phyloP scores from a whole-genome alignment of 768 basidiomycete genomes.

The Leccinum subgranulosum region DNA sequence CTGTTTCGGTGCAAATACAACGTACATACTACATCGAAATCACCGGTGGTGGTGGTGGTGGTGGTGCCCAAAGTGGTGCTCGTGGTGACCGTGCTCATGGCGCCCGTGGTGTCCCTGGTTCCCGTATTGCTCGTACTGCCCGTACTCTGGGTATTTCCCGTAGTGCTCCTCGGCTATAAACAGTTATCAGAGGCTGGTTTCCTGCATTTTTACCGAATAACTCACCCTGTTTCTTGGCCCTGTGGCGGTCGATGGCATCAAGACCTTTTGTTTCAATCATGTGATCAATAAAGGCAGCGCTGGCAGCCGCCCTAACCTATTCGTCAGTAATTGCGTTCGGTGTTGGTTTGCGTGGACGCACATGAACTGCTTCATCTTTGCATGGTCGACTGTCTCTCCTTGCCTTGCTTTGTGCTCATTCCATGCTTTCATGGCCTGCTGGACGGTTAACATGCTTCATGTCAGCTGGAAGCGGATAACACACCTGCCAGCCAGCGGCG shows the following conservation, averaged over 20 bases:
- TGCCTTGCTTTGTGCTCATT: constrained; percentile 49
- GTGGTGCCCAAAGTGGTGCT: not conserved
- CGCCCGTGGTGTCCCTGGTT: not conserved
- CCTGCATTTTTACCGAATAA: not conserved
- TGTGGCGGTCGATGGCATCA: constrained; percentile 43
- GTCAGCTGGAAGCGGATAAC: not conserved
- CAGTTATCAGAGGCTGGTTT: not conserved
- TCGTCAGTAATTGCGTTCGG: not conserved
- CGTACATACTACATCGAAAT: not conserved
- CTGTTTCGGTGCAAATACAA: not conserved
- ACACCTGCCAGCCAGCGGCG: constrained; percentile 63
- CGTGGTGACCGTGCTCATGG: not conserved
- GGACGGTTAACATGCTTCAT: not conserved
- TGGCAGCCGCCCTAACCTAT: constrained; percentile 47
- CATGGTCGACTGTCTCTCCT: constrained; percentile 50
- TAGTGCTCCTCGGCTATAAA: constrained; percentile 8
- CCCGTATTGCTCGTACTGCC: not conserved
- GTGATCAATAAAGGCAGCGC: constrained; percentile 52
- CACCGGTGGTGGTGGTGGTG: not conserved
- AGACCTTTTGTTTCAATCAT: constrained; percentile 59
- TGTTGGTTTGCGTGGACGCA: constrained; percentile 34
- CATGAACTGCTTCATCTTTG: constrained; percentile 48
- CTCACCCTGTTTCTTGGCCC: constrained; percentile 40
- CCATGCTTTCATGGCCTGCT: constrained; percentile 63
- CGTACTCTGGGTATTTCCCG: not conserved